phyloP scores from a whole-genome alignment of 148 eudicot genomes.

The Nyssa sinensis region DNA sequence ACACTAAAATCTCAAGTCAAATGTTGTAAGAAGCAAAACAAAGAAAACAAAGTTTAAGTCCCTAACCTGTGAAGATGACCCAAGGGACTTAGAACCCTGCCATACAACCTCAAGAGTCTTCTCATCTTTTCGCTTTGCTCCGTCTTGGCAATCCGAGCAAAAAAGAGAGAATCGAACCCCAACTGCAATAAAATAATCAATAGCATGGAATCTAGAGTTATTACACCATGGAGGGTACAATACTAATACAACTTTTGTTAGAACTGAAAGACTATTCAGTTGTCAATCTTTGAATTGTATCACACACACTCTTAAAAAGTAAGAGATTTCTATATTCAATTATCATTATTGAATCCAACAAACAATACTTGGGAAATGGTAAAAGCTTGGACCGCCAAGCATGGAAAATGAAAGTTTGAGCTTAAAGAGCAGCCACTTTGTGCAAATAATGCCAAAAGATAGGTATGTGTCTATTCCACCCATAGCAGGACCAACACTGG shows the following conservation, averaged over 20 bases:
- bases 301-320: not conserved
- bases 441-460: too few relatives aligned
- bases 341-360: not conserved
- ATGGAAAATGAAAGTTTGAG: not conserved
- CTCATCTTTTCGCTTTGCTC: conserved; percentile 60
- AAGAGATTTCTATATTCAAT: not conserved
- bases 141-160: conserved; percentile 84
- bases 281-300: not conserved
- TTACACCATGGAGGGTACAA: not conserved
- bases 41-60: not conserved
- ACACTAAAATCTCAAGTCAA: not conserved
- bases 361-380: not conserved
- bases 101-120: conserved; percentile 74
- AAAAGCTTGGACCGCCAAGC: not conserved
- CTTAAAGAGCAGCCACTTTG: not conserved
- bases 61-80: conserved; percentile 66
- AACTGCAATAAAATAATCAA: conserved; percentile 39
- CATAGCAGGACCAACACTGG: too few relatives aligned
- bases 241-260: not conserved
- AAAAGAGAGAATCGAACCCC: conserved; percentile 73
- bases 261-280: not conserved
- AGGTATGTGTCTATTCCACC: too few relatives aligned
- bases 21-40: not conserved
- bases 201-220: not conserved
- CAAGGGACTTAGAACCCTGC: conserved; percentile 74